Percentiles rank a stretch among this genome's conserved stretches.
Conservation (phyloP, 345 rosid genomes). For the Anastatica hierochuntica region DNA sequence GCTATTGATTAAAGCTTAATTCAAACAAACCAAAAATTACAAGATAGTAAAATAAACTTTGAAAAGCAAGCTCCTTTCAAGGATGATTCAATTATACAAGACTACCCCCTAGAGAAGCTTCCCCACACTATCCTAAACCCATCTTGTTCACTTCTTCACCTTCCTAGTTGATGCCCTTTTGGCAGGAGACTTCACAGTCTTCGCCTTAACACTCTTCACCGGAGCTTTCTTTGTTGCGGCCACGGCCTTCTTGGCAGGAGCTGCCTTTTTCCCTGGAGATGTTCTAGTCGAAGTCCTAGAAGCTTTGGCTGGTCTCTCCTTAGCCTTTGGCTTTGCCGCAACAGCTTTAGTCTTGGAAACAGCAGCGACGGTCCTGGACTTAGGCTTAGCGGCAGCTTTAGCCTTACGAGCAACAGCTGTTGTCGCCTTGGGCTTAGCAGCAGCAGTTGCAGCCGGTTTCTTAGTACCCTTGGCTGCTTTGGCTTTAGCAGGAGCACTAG, state of each 20-base stretch:
- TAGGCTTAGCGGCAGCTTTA: slow-evolving; percentile 25
- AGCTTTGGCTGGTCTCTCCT: slow-evolving; percentile 56
- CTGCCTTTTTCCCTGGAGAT: slow-evolving; percentile 48
- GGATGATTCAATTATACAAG: slow-evolving; percentile 32
- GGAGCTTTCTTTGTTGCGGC: slow-evolving; percentile 36
- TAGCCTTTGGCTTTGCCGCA: slow-evolving; percentile 40
- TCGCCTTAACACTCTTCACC: slow-evolving; percentile 41
- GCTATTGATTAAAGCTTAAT: slow-evolving; percentile 16
- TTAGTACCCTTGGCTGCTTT: slow-evolving; percentile 23
- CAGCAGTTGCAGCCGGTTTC: slow-evolving; percentile 12
- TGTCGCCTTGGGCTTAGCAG: slow-evolving; percentile 21
- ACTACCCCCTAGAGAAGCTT: slow-evolving; percentile 27
- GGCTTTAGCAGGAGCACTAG: slow-evolving; percentile 11
- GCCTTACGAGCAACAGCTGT: slow-evolving; percentile 11
- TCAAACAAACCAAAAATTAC: slow-evolving; percentile 19
- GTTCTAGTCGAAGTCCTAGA: slow-evolving; percentile 56
- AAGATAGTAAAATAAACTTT: slow-evolving; percentile 7
- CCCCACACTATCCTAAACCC: slow-evolving; percentile 11
- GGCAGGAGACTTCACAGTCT: slow-evolving; percentile 50
- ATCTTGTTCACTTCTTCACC: slow-evolving; percentile 31
- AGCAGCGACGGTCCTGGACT: slow-evolving; percentile 18
- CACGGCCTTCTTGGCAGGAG: slow-evolving; percentile 37
- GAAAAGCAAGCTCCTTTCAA: slow-evolving; percentile 19
- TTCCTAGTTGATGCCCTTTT: slow-evolving; percentile 37
- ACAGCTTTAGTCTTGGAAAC: slow-evolving; percentile 32